phyloP scores from a whole-genome alignment of 305 asterid genomes.

The Andrographis paniculata region DNA sequence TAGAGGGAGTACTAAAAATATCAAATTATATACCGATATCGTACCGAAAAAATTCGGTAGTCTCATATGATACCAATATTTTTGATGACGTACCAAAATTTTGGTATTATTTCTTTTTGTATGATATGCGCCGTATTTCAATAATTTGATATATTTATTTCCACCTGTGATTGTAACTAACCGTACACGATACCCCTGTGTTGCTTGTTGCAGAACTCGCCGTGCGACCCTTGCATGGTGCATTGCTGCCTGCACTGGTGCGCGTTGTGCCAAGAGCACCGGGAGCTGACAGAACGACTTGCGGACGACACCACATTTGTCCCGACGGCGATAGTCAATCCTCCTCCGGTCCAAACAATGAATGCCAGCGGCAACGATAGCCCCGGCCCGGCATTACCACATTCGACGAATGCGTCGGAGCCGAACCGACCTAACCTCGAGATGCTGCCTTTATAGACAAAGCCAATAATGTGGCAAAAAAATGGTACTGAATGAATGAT shows the following conservation, averaged over 20 bases:
- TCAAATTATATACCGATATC: no score
- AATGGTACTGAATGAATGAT: no score
- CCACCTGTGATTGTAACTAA: no score
- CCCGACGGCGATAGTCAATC: conserved; percentile 85
- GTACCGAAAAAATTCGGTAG: no score
- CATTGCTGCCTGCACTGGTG: conserved; percentile 98
- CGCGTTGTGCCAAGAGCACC: conserved; percentile 94
- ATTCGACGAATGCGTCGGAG: conserved; percentile 32
- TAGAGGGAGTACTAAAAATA: no score
- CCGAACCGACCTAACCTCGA: conserved; percentile 66
- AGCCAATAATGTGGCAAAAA: no score
- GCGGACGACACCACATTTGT: conserved; percentile 45
- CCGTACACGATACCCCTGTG: not conserved
- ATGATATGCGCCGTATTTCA: no score
- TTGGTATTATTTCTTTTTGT: no score
- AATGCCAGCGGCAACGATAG: conserved; percentile 23
- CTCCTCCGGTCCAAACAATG: conserved; percentile 94
- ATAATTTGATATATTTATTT: no score
- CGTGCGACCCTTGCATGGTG: conserved; percentile 89
- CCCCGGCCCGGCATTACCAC: conserved; percentile 32
- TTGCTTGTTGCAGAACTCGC: conserved; percentile 65
- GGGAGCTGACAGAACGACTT: conserved; percentile 81
- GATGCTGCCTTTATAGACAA: conserved; percentile 63
- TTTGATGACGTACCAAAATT: no score
- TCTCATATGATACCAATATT: no score